Conservation (phyloP, 176 grass and related monocot species). For the Leersia perrieri region DNA sequence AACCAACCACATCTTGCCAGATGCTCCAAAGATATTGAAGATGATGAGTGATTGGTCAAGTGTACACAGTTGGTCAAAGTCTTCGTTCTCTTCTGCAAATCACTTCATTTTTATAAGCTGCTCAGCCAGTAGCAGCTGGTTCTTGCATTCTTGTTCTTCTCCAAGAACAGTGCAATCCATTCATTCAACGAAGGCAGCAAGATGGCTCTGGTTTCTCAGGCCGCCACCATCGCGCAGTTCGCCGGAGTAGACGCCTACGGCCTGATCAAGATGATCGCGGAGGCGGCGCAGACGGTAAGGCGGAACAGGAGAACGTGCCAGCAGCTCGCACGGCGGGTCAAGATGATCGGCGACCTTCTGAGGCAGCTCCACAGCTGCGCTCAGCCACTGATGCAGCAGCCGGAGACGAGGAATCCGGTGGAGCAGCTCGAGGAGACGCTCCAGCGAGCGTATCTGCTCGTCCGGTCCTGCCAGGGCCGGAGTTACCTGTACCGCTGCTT, state of each 20-base stretch:
- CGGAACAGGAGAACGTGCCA: constrained; percentile 56
- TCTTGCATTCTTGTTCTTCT: not conserved
- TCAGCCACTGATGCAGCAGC: constrained; percentile 55
- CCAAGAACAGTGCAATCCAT: not conserved
- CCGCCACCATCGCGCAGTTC: constrained; percentile 62
- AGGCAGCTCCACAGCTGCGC: constrained; percentile 49
- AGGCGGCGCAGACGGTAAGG: constrained; percentile 50
- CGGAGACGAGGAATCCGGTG: constrained; percentile 60
- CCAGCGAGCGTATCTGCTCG: constrained; percentile 44
- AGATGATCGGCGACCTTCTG: constrained; percentile 69
- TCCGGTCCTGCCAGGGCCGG: constrained; percentile 53
- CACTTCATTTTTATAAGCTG: not conserved
- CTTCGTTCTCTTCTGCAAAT: not conserved
- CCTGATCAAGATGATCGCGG: constrained; percentile 61
- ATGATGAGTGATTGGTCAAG: not conserved
- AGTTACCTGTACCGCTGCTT: constrained; percentile 60
- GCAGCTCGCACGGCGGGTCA: constrained; percentile 52
- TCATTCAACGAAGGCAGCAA: not conserved
- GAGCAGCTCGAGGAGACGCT: constrained; percentile 69
- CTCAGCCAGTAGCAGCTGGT: not conserved
- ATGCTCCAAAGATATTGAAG: not conserved
- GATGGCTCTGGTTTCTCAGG: constrained; percentile 60
- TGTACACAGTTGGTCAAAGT: not conserved
- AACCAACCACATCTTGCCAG: not conserved
- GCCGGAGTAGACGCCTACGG: constrained; percentile 69